These are phyloP conservation scores for Conticribra weissflogii DNA, from an alignment of 108 stramenopile genomes.

Conservation along the genomic window DNA sequence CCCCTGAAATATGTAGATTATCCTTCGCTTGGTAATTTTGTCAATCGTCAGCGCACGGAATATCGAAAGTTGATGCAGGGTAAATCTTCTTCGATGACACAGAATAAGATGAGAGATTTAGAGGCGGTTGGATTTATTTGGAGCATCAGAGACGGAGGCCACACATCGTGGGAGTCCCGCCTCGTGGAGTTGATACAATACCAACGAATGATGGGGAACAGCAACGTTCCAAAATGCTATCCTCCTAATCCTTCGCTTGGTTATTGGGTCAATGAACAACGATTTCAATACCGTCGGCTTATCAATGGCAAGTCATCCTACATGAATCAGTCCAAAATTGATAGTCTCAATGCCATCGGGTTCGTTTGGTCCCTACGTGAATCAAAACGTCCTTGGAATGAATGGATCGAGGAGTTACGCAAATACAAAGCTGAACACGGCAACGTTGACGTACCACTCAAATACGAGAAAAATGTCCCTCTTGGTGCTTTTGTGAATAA, in stretches of 20 bases:
- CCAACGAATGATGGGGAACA: constrained; percentile 11
- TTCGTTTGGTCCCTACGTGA: constrained; percentile 30
- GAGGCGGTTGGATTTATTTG: constrained; percentile 33
- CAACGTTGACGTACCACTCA: constrained; percentile 16
- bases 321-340: constrained; percentile 32
- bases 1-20: constrained; percentile 30
- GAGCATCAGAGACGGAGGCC: constrained; percentile 36
- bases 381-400: constrained; percentile 20
- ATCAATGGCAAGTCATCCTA: constrained; percentile 23
- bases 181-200: constrained; percentile 15
- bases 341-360: constrained; percentile 14
- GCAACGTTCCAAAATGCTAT: constrained; percentile 35
- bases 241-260: constrained; percentile 30
- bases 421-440: constrained; percentile 30
- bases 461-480: constrained; percentile 19
- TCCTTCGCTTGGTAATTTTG: constrained; percentile 37
- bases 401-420: constrained; percentile 29
- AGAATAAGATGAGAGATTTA: constrained; percentile 26
- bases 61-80: constrained; percentile 33
- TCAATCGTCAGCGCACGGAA: constrained; percentile 44
- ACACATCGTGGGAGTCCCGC: constrained; percentile 29
- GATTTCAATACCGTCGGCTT: constrained; percentile 33
- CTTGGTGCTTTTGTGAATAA: constrained; percentile 36
- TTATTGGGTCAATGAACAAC: constrained; percentile 52
- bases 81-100: constrained; percentile 30